Evolutionary conservation across 495 filamentous ascomycete genomes (phyloP), one percentile per base, ranked within the genome.

Genomic region (Friedmanniomyces simplex): DNA sequence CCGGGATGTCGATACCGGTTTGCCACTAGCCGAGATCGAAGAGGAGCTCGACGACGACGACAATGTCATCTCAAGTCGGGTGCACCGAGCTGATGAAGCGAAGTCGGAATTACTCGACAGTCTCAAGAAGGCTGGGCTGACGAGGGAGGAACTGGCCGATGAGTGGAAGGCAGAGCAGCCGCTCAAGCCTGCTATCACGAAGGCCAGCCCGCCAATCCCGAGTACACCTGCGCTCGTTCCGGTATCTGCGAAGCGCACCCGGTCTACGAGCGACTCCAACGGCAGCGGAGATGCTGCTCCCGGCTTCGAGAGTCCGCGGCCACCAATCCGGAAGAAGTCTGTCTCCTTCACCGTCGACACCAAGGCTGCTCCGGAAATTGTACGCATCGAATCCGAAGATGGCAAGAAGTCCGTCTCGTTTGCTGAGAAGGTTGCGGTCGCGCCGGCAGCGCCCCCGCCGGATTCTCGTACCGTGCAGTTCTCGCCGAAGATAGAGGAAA

Each of bases 31-130:
- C 21, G 91, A 96, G 52, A 96, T 98, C 58, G 71, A 83, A 42
- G 91, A 98, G 69, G 85, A 95, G 71, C 74, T 98, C 46, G 93
- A 98, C 68, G 91, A 96, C 20, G 83, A 95, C 18, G 93, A 82
- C 18, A 91, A 95, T 64, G 77, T 97, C 12, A 73, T 96, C 30
- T 84, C 68, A 53, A 76, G 74, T 26, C 72, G 81, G 8, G 80
- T 81, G 12, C 78, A 67, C 1, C 62, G 66, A 20, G 81, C 87
- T 0, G 81, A 80, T 20, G 77, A 85, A 45, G 71, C 75, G 8
- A 77, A 82, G 45, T 69, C 81, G 1, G 77, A 85, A 55, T 67
- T 91, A 14, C 59, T 86, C 21, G 81, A 89, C 16, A 76, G 82
- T 1, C 59, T 95, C 50, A 72, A 80, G 62, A 89, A 89, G 65